Evolutionary conservation across 192 early-diverging fungal genomes (phyloP), one percentile per base, ranked within the genome.

Genomic region (Phycomyces nitens): DNA sequence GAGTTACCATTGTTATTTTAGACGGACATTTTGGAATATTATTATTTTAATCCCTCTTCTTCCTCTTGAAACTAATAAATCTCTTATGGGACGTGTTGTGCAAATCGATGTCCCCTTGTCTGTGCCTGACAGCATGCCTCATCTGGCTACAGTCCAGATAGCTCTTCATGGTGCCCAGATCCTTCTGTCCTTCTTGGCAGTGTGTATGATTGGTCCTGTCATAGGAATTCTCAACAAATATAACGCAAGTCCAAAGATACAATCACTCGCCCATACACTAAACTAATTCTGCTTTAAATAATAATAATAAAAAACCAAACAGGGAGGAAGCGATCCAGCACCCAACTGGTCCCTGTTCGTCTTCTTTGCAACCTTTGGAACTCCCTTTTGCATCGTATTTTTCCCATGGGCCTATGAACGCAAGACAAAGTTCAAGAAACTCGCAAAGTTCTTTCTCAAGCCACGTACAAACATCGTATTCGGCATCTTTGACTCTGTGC

Each of bases 321-420:
- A 73, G 71, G 71, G 71, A 10, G 65, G 59, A 39, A 62, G 71
- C 27, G 39, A 66, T 18, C 60, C 71, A 40, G 71, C 41, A n/a
- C 71, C 65, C 21, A 73, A 68, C 18, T 73, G 56, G 47, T 59
- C 71, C 5, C 18, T 67, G 16, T 54, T 68, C 8, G 65, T 73
- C 18, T 29, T 53, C 49, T 63, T 73, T 20, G 5, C 63, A 14
- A 68, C 60, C 40, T 26, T 73, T 24, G 53, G 56, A 41, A 40
- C 57, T 23, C 65, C 71, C 2, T 40, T 68, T 21, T 10, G 50
- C 24, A 27, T 73, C 23, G 29, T 67, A 6, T 73, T 67, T 47
- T 67, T 73, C 16, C 71, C 71, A 20, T 73, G 71, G 71, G 61
- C 56, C 24, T 73, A 73, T 50, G 71, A 73, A 59, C 53, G 38